Conservation (phyloP, 2,329 filamentous ascomycete species). For the Pseudogymnoascus sp. region DNA sequence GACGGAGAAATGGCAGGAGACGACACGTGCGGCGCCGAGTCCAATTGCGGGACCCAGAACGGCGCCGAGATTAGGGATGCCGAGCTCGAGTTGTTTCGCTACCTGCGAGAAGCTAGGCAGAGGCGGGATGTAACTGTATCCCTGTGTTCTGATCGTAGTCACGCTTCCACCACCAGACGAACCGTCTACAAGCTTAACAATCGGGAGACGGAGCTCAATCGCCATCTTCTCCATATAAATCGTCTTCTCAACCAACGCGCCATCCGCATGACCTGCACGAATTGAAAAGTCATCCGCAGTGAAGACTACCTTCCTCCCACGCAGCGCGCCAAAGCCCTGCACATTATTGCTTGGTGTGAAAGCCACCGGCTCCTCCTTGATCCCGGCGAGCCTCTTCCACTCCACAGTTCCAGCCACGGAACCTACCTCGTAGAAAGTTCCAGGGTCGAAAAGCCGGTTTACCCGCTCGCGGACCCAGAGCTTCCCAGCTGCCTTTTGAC, state of each 20-base stretch:
- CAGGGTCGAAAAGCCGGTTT: constrained; percentile 48
- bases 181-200: constrained; percentile 58
- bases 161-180: constrained; percentile 56
- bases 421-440: constrained; percentile 52
- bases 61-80: constrained; percentile 58
- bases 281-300: constrained; percentile 60
- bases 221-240: constrained; percentile 57
- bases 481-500: constrained; percentile 57
- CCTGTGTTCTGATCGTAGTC: constrained; percentile 47
- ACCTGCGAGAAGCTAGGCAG: constrained; percentile 47
- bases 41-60: constrained; percentile 58
- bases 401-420: constrained; percentile 51
- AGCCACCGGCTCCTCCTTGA: constrained; percentile 39
- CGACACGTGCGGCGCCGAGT: constrained; percentile 53
- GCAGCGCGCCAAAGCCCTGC: constrained; percentile 48
- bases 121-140: constrained; percentile 54
- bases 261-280: constrained; percentile 57
- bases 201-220: constrained; percentile 48
- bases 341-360: constrained; percentile 57
- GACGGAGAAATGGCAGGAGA: constrained; percentile 57
- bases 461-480: constrained; percentile 59
- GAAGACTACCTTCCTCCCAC: constrained; percentile 48
- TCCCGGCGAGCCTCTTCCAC: constrained; percentile 44
- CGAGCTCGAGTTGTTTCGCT: constrained; percentile 51
- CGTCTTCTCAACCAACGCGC: constrained; percentile 49